These are phyloP conservation scores for Dalbergia cultrata DNA, from an alignment of 306 rosid species.

Conservation along the genomic window DNA sequence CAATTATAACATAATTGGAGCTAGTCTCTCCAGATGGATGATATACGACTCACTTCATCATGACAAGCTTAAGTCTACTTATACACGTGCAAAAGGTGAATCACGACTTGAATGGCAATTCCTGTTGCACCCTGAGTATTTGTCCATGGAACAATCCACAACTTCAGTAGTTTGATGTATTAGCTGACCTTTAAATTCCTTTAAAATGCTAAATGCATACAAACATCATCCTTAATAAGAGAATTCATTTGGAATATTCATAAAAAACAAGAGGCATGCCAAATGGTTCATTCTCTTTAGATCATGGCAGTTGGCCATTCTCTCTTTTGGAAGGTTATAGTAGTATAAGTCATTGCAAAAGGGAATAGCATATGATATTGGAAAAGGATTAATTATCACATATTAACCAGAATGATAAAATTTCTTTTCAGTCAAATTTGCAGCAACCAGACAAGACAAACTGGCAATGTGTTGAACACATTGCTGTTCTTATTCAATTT, in stretches of 20 bases:
- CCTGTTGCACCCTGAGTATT: neutral
- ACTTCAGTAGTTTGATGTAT: neutral
- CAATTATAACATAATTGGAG: neutral
- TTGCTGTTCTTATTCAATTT: too few relatives aligned
- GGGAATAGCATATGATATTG: too few relatives aligned
- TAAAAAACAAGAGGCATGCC: neutral
- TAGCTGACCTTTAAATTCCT: neutral
- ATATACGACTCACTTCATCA: neutral
- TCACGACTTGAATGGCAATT: neutral
- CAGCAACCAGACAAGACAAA: too few relatives aligned
- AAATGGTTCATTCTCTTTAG: neutral
- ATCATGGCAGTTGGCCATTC: neutral
- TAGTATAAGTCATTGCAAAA: too few relatives aligned
- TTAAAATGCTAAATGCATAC: neutral
- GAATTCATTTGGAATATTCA: neutral
- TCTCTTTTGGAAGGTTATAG: too few relatives aligned
- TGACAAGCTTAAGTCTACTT: neutral
- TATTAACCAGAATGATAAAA: too few relatives aligned
- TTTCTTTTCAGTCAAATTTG: too few relatives aligned
- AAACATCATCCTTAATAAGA: constrained; percentile 1
- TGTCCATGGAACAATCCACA: neutral
- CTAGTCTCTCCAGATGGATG: neutral
- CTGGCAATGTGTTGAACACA: too few relatives aligned
- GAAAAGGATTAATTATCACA: too few relatives aligned
- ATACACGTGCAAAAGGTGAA: neutral